A percentile compares a stretch with the other conserved stretches of the same genome.
Conservation (phyloP, 805 yeast species). For the Suhomyces faveliae region DNA sequence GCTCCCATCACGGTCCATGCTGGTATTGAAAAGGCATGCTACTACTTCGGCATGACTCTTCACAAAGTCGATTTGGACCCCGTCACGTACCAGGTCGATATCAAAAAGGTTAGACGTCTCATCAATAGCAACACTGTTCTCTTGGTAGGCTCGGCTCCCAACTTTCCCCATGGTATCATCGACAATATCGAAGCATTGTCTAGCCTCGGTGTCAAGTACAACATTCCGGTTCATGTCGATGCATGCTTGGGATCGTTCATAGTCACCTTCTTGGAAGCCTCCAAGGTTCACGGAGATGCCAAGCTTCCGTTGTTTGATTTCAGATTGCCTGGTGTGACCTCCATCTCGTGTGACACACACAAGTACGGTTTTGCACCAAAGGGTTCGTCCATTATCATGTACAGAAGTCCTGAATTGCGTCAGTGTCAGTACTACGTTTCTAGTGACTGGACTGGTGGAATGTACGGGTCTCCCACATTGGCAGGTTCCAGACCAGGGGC, state of each 20-base stretch:
- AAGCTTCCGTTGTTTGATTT: constrained; percentile 70
- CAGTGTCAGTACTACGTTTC: constrained; percentile 80
- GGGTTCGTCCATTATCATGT: constrained; percentile 92
- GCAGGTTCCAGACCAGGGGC: constrained; percentile 99
- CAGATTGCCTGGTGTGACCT: constrained; percentile 84
- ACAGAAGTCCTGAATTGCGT: constrained; percentile 65
- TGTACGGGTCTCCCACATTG: constrained; percentile 93
- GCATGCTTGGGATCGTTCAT: constrained; percentile 94
- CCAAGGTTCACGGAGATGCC: constrained; percentile 47
- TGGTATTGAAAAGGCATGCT: constrained; percentile 90
- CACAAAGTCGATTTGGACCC: constrained; percentile 79
- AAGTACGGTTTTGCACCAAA: constrained; percentile 98
- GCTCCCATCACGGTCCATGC: constrained; percentile 93
- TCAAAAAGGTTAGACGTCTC: constrained; percentile 56
- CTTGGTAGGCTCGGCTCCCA: constrained; percentile 92
- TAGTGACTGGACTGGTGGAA: constrained; percentile 90
- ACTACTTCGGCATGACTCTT: constrained; percentile 82
- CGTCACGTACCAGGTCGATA: constrained; percentile 63
- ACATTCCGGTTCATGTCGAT: constrained; percentile 92
- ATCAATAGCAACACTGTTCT: constrained; percentile 80
- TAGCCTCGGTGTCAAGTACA: constrained; percentile 56
- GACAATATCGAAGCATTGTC: constrained; percentile 82
- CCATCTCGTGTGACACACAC: constrained; percentile 99
- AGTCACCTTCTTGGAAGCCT: constrained; percentile 70
- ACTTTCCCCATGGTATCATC: constrained; percentile 93